Evolutionary conservation across 805 yeast genomes (phyloP).

Genomic region (Limtongia smithiae): DNA sequence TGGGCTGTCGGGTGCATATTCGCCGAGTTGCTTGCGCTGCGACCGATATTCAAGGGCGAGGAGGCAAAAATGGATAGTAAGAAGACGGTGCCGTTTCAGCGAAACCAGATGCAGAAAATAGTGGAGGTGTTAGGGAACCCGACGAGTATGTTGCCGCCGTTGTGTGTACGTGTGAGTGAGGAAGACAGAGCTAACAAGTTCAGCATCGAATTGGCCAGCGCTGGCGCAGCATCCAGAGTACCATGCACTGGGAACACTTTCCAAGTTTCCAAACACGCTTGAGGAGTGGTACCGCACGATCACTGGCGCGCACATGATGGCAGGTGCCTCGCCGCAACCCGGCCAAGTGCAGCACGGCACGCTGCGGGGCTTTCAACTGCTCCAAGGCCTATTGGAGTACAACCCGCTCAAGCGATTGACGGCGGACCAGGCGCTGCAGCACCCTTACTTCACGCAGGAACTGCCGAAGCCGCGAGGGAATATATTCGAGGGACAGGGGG

Average conservation of each 20-base stretch:
- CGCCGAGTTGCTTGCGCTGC: constrained; percentile 80
- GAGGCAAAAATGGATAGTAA: constrained; percentile 94
- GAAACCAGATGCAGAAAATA: constrained; percentile 85
- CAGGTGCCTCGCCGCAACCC: constrained; percentile 31
- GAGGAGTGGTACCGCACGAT: constrained; percentile 82
- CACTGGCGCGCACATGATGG: constrained; percentile 57
- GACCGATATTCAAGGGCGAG: constrained; percentile 97
- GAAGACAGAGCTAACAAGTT: too few relatives aligned
- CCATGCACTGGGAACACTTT: constrained; percentile 53
- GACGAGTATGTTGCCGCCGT: constrained; percentile 38
- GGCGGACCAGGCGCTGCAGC: constrained; percentile 71
- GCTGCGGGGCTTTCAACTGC: constrained; percentile 56
- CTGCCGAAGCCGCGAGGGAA: constrained; percentile 64
- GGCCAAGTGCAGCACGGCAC: neutral
- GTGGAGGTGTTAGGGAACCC: constrained; percentile 95
- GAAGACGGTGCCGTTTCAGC: constrained; percentile 89
- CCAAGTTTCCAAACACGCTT: constrained; percentile 63
- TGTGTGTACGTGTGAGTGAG: neutral
- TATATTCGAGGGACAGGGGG: constrained; percentile 71
- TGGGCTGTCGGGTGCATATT: constrained; percentile 63
- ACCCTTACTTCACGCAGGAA: constrained; percentile 68
- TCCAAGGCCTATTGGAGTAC: constrained; percentile 65
- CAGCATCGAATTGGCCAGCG: constrained; percentile 69
- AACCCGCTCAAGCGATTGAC: constrained; percentile 80
- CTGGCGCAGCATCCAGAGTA: constrained; percentile 82